Evolutionary conservation across 257 asterid genomes (phyloP), one percentile per base, ranked within the genome.

Genomic region (Leonotis leonurus): DNA sequence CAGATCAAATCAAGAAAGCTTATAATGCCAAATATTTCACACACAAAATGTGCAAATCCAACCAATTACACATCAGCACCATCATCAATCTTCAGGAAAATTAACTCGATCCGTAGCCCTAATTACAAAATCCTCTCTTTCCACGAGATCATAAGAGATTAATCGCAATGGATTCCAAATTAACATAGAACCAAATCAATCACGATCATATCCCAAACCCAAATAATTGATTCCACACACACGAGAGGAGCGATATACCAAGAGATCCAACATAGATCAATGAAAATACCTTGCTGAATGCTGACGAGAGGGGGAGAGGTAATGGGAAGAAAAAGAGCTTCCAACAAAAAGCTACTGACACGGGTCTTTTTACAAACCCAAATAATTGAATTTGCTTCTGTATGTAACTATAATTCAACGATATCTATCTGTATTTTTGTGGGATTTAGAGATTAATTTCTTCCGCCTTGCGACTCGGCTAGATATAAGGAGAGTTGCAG

Each of bases 401-500:
- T 21, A 36, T 24, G 40, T 22, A 70, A 11, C 25, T 2, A 50
- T 26, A 53, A n/a, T 36, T 9, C 29, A 54, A 62, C 21, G 18
- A 17, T 7, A 26, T 25, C 49, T 26, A 4, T 3, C 10, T n/a
- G 7, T 24, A 1, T 22, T n/a, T n/a, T n/a, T n/a, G 25, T 29
- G 18, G 1, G 20, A 17, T 18, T 35, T 55, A 33, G 61, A 18
- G 25, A 44, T 36, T 27, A 21, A 26, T 10, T 36, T 16, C 29
- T 24, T 45, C 66, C 14, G 62, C 71, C 76, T 59, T 52, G 48
- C 3, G 50, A 18, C 60, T 65, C 72, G 77, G 77, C 69, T 72
- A 59, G 65, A 66, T 60, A 66, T 72, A 72, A 53, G 73, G 69
- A 26, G 46, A 35, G 61, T 6, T 60, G 73, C 73, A 65, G 77